phyloP scores from a whole-genome alignment of 2,329 filamentous ascomycete genomes.

The Penicillium sp. region DNA sequence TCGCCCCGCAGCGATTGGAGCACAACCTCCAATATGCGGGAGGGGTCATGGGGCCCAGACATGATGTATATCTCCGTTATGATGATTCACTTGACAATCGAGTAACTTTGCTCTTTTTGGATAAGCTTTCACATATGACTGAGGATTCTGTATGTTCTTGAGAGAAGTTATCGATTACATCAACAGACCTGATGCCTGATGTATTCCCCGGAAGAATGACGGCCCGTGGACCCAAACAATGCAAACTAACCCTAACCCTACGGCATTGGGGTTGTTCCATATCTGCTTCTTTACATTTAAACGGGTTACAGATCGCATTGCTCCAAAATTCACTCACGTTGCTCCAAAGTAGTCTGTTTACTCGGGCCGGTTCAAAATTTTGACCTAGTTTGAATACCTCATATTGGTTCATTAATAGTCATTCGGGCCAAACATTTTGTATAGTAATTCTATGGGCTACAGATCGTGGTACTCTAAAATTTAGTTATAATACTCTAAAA shows the following conservation, averaged over 20 bases:
- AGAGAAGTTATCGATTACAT: slow-evolving; percentile 2
- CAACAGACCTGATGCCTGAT: slow-evolving; percentile 7
- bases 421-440: too few relatives aligned
- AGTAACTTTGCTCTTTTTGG: background rate
- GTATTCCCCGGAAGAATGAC: slow-evolving; percentile 7
- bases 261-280: too few relatives aligned
- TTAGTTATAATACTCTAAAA: too few relatives aligned
- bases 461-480: too few relatives aligned
- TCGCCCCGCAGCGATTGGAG: slow-evolving; percentile 28
- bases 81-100: background rate
- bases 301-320: too few relatives aligned
- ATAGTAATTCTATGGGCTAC: too few relatives aligned
- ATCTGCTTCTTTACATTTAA: too few relatives aligned
- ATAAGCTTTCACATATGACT: background rate
- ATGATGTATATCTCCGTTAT: slow-evolving; percentile 2
- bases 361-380: too few relatives aligned
- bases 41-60: slow-evolving; percentile 4
- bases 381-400: too few relatives aligned
- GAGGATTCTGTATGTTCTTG: background rate
- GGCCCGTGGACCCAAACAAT: slow-evolving; percentile 11
- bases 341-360: too few relatives aligned
- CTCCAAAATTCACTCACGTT: too few relatives aligned
- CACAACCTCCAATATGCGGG: slow-evolving; percentile 29
- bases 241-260: slow-evolving; percentile 8
- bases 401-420: too few relatives aligned